phyloP scores from a whole-genome alignment of 2,329 filamentous ascomycete species.

The Colletotrichum melonis region DNA sequence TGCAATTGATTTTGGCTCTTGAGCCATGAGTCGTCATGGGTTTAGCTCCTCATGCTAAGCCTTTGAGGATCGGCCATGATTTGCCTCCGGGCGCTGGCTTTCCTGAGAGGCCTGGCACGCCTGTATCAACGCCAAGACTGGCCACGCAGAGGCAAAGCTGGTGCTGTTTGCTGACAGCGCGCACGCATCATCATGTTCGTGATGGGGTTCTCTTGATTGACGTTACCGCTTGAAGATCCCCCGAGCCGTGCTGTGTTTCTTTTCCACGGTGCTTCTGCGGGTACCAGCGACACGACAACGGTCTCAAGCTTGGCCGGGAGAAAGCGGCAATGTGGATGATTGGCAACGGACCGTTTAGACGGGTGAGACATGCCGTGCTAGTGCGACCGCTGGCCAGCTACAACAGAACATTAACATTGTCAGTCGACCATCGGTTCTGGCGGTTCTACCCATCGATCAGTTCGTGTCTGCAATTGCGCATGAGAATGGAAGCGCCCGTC shows the following conservation, averaged over 20 bases:
- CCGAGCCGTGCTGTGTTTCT: conserved; percentile 6
- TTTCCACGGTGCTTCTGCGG: conserved; percentile 15
- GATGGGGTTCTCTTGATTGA: conserved; percentile 11
- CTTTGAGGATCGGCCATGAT: conserved; percentile 24
- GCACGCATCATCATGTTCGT: background rate
- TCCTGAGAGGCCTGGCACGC: background rate
- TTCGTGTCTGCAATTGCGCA: background rate
- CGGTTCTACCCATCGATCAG: background rate
- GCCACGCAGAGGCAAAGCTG: background rate
- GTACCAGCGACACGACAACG: conserved; percentile 28
- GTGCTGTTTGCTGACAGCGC: background rate
- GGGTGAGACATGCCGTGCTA: conserved; percentile 24
- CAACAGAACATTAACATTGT: background rate
- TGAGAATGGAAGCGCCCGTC: conserved; percentile 17
- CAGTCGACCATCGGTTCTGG: background rate
- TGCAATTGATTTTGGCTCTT: background rate
- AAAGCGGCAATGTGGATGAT: conserved; percentile 34
- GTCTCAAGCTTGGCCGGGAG: conserved; percentile 27
- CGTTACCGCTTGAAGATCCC: conserved; percentile 8
- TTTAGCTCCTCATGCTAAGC: conserved; percentile 31
- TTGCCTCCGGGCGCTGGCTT: conserved; percentile 12
- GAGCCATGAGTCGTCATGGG: conserved; percentile 6
- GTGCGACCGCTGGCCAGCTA: conserved; percentile 12
- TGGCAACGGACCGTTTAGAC: conserved; percentile 5
- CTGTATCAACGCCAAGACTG: background rate